Evolutionary conservation across 805 yeast genomes (phyloP), one percentile per base, ranked within the genome.

Genomic region (Myxozyma neotropica): DNA sequence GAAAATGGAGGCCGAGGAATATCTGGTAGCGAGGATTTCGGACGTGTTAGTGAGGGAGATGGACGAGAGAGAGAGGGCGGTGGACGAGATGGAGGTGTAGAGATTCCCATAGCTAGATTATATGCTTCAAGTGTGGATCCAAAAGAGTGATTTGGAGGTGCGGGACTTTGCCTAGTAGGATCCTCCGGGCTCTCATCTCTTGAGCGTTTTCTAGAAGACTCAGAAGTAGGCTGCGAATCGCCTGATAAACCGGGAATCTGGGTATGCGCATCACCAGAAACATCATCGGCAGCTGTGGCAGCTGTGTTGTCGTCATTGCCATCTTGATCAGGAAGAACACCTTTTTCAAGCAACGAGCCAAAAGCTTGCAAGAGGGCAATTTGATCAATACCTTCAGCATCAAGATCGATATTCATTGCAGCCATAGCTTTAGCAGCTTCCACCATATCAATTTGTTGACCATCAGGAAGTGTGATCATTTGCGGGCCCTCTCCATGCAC

Each of bases 361-460:
- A 53, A 44, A 3, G 51, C 51, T 23, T 53, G 51, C 36, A 53
- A 19, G 10, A 53, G 19, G 5, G 57, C 44, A 10, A 36, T 27
- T 24, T 53, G 51, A 35, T 53, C 57, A 17, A 53, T 43, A 8
- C 51, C 51, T 19, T 42, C 56, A 10, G 48, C 56, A 2, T 40
- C 40, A 23, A 55, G 48, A 19, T 55, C 57, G 13, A 35, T 44
- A 23, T 49, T 49, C 44, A 55, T 29, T 3, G 53, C 19, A 2
- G 46, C 60, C 26, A 51, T 36, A 2, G 36, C 26, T 35, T 36
- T 40, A 12, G 29, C 24, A 3, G 39, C 44, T 6, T 21, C 45
- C 8, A 46, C 55, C 17, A 57, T 49, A 15, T 42, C 38, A 19
- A n/a, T 33, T n/a, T 44, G 50, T 19, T 24, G 46, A 13, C 48